A percentile compares a stretch with the other conserved stretches of the same genome.
Conservation (phyloP, 2,329 filamentous ascomycete species). For the Bipolaris sorokiniana region DNA sequence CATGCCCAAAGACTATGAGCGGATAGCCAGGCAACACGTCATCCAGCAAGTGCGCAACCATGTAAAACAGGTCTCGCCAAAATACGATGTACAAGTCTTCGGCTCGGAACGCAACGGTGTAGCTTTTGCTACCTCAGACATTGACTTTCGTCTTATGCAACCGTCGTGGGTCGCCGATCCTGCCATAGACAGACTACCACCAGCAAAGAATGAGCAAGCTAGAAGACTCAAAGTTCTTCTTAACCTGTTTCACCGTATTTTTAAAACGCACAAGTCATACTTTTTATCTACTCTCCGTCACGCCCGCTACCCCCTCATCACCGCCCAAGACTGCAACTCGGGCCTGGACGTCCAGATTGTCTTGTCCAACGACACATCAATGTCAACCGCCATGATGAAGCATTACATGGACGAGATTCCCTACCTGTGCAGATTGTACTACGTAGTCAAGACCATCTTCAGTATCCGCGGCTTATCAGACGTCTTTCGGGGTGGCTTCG, state of each 20-base stretch:
- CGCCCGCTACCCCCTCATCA: constrained; percentile 51
- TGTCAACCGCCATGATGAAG: constrained; percentile 52
- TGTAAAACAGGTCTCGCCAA: constrained; percentile 27
- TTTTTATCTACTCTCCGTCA: constrained; percentile 29
- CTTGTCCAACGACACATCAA: constrained; percentile 50
- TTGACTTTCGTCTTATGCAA: constrained; percentile 56
- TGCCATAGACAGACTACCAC: constrained; percentile 20
- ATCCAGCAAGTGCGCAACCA: constrained; percentile 38
- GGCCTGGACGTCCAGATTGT: constrained; percentile 62
- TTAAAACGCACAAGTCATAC: constrained; percentile 15
- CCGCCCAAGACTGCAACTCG: constrained; percentile 53
- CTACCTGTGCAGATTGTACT: constrained; percentile 57
- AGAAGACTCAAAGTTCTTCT: constrained; percentile 9
- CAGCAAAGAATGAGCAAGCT: constrained; percentile 16
- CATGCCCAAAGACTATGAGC: constrained; percentile 53
- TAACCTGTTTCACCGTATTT: constrained; percentile 5
- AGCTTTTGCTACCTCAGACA: constrained; percentile 59
- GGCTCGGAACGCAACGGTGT: constrained; percentile 63
- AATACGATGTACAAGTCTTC: constrained; percentile 51
- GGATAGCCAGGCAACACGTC: constrained; percentile 44
- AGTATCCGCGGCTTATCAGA: constrained; percentile 58
- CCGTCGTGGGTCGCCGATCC: constrained; percentile 9
- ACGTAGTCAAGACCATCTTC: constrained; percentile 58
- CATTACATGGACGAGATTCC: constrained; percentile 59
- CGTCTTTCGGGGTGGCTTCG: constrained; percentile 57